These are phyloP conservation scores for Neurospora sp. DNA, from an alignment of 495 filamentous ascomycete genomes.

Conservation along the genomic window DNA sequence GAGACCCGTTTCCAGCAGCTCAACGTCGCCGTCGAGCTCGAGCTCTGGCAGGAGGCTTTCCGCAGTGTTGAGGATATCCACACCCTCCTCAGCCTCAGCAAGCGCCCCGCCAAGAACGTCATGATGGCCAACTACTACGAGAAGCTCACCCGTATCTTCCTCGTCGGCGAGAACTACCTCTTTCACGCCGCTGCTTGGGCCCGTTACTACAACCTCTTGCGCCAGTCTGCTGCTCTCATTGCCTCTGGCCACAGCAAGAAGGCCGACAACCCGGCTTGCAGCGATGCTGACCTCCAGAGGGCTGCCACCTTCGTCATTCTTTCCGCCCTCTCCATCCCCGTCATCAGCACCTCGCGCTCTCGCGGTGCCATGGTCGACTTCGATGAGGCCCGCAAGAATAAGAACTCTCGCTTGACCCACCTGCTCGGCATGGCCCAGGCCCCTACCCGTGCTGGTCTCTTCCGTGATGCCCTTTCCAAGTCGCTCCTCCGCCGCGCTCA, in stretches of 20 bases:
- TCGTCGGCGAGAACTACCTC: slow-evolving; percentile 97
- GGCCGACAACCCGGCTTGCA: slow-evolving; percentile 75
- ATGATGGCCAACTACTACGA: slow-evolving; percentile 99
- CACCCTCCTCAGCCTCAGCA: slow-evolving; percentile 96
- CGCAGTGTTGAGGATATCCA: slow-evolving; percentile 98
- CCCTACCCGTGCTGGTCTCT: slow-evolving; percentile 80
- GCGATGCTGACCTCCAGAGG: slow-evolving; percentile 72
- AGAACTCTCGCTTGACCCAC: slow-evolving; percentile 94
- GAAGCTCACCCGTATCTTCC: slow-evolving; percentile 94
- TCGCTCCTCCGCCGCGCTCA: slow-evolving; percentile 81
- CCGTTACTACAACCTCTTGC: slow-evolving; percentile 91
- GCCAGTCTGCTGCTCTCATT: slow-evolving; percentile 75
- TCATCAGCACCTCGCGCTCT: slow-evolving; percentile 96
- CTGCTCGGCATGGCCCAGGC: slow-evolving; percentile 84
- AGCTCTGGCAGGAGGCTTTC: slow-evolving; percentile 99
- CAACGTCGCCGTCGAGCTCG: slow-evolving; percentile 94
- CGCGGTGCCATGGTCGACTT: slow-evolving; percentile 92
- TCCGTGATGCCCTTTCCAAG: slow-evolving; percentile 93
- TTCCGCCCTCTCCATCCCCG: slow-evolving; percentile 88
- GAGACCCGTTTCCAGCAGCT: slow-evolving; percentile 98
- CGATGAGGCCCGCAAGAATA: slow-evolving; percentile 95
- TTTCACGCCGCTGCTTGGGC: slow-evolving; percentile 98
- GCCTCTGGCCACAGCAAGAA: slow-evolving; percentile 86
- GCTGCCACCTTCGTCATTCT: slow-evolving; percentile 94
- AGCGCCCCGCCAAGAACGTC: slow-evolving; percentile 96